These are phyloP conservation scores for Camelina sativa DNA, from an alignment of 345 rosid genomes.

Conservation along the genomic window DNA sequence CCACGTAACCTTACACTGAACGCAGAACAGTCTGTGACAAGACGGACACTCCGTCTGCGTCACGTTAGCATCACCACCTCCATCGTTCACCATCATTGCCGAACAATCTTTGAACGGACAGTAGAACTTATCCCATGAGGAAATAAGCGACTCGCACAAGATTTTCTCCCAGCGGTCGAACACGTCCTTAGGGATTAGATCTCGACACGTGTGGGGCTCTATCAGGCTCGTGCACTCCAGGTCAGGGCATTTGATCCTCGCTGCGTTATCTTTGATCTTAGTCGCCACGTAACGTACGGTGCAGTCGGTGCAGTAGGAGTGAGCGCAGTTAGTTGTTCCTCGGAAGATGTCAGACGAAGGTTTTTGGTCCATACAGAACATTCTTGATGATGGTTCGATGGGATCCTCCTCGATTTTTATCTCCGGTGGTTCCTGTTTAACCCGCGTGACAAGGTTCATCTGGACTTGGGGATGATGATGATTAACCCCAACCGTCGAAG, in stretches of 20 bases:
- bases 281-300: conserved; percentile 52
- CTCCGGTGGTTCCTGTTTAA: conserved; percentile 17
- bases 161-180: conserved; percentile 62
- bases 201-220: conserved; percentile 52
- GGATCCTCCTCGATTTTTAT: conserved; percentile 20
- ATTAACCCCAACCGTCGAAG: not conserved
- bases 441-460: not conserved
- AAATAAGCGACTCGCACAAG: conserved; percentile 52
- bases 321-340: conserved; percentile 47
- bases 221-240: conserved; percentile 49
- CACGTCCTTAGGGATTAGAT: conserved; percentile 51
- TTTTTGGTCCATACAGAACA: conserved; percentile 54
- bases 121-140: conserved; percentile 46
- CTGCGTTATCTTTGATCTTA: conserved; percentile 41
- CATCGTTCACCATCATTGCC: conserved; percentile 52
- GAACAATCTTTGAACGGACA: conserved; percentile 85
- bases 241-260: conserved; percentile 59
- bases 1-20: conserved; percentile 37
- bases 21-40: conserved; percentile 52
- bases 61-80: conserved; percentile 41
- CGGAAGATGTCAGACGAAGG: conserved; percentile 49
- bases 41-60: conserved; percentile 68
- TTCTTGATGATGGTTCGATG: conserved; percentile 46
- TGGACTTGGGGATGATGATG: conserved; percentile 8
- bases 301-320: conserved; percentile 61